Evolutionary conservation across 768 basidiomycete species (phyloP).

Genomic region (Leccinum obscurum): DNA sequence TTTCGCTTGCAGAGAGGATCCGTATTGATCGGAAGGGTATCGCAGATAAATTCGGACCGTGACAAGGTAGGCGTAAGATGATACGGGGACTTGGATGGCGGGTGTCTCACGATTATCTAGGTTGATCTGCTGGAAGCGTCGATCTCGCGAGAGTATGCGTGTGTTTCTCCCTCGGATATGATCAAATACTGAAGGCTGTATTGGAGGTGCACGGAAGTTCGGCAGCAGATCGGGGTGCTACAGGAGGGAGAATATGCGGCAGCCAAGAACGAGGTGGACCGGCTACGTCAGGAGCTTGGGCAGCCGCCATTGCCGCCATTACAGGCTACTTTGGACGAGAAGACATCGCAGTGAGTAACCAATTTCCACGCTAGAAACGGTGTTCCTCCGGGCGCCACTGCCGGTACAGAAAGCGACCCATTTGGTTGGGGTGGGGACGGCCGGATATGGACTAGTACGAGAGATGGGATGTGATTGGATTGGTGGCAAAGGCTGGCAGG

Average conservation of each 20-base stretch:
- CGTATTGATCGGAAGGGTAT: conserved; percentile 13
- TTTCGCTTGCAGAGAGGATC: conserved; percentile 4
- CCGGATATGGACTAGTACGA: conserved; percentile 4
- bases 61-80: conserved; percentile 52
- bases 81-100: conserved; percentile 1
- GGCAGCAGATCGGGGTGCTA: conserved; percentile 61
- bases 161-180: conserved; percentile 5
- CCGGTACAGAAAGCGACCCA: conserved; percentile 6
- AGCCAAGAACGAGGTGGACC: conserved; percentile 77
- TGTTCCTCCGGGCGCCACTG: conserved; percentile 4
- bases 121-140: conserved; percentile 69
- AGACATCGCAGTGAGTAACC: conserved; percentile 47
- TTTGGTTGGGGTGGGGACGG: conserved; percentile 4
- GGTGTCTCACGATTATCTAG: conserved; percentile 29
- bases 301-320: conserved; percentile 71
- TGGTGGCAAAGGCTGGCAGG: neutral
- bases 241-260: conserved; percentile 75
- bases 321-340: conserved; percentile 75
- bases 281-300: conserved; percentile 72
- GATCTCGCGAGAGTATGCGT: conserved; percentile 65
- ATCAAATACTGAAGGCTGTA: conserved; percentile 11
- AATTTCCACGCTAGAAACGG: conserved; percentile 14
- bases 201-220: conserved; percentile 63
- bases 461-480: neutral
- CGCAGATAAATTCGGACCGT: conserved; percentile 76